phyloP scores from a whole-genome alignment of 225 moss, liverwort and hornwort genomes.

The Antitrichia curtipendula region DNA sequence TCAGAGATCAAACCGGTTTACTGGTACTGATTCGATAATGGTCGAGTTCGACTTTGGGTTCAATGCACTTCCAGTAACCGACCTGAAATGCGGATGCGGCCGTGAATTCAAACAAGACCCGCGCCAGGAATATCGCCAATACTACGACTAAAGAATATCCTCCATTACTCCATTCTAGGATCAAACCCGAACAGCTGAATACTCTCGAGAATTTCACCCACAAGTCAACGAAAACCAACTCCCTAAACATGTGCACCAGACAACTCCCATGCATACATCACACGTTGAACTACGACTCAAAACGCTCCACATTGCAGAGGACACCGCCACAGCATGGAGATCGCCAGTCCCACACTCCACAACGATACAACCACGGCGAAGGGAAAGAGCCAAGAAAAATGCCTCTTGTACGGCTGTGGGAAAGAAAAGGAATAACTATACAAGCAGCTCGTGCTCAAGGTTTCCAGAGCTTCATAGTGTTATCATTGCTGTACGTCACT shows the following conservation, averaged over 20 bases:
- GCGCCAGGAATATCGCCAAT: background rate
- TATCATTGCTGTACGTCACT: slow-evolving; percentile 93
- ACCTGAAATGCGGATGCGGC: background rate
- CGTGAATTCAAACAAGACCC: background rate
- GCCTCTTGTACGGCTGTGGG: background rate
- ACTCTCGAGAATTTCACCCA: background rate
- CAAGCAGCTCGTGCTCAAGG: slow-evolving; percentile 32
- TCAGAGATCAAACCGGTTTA: too few relatives aligned
- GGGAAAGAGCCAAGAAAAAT: background rate
- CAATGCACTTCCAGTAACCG: background rate
- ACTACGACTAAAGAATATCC: background rate
- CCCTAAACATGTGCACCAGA: background rate
- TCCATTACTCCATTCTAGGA: background rate
- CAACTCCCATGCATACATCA: background rate
- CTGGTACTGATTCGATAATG: too few relatives aligned
- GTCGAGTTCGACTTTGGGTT: background rate
- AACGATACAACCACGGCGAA: background rate
- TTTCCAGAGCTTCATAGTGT: slow-evolving; percentile 98
- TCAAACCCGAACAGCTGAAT: background rate
- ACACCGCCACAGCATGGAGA: background rate
- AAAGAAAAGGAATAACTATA: background rate
- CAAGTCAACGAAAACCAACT: too few relatives aligned
- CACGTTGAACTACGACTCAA: background rate
- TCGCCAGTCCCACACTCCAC: background rate
- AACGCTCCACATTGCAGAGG: background rate